Conservation (phyloP, 2,329 filamentous ascomycete genomes). For the Nakataea oryzae region DNA sequence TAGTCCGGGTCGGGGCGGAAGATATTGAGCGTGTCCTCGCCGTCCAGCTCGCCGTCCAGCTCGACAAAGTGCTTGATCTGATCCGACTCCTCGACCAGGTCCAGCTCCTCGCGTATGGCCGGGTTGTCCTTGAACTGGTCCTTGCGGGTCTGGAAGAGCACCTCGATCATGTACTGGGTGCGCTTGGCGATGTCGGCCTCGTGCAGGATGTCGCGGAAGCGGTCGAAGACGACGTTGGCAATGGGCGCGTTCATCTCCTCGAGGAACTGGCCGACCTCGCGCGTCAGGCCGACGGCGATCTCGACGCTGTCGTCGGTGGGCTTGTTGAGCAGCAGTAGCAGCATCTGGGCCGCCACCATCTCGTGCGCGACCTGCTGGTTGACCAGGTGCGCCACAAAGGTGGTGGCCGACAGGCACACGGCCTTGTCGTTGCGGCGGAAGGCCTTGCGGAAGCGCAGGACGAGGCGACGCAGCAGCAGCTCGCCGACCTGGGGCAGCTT, state of each 20-base stretch:
- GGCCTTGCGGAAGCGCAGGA: constrained; percentile 89
- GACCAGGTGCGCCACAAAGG: constrained; percentile 88
- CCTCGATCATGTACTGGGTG: constrained; percentile 99
- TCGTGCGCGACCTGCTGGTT: constrained; percentile 96
- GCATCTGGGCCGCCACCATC: constrained; percentile 83
- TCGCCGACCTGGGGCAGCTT: constrained; percentile 94
- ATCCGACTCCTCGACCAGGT: constrained; percentile 94
- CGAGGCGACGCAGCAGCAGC: constrained; percentile 71
- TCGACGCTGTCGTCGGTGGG: constrained; percentile 96
- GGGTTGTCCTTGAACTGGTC: constrained; percentile 95
- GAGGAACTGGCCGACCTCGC: constrained; percentile 86
- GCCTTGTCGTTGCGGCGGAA: constrained; percentile 96
- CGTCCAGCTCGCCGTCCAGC: constrained; percentile 73
- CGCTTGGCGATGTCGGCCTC: constrained; percentile 96
- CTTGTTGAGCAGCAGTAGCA: constrained; percentile 85
- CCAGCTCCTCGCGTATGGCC: constrained; percentile 81
- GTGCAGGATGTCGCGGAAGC: constrained; percentile 89
- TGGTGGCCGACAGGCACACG: constrained; percentile 85
- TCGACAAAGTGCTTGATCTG: constrained; percentile 86
- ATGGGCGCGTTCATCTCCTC: constrained; percentile 92
- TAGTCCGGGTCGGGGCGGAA: constrained; percentile 91
- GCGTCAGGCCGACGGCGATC: constrained; percentile 87
- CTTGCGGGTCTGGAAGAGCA: constrained; percentile 91
- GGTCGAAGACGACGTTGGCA: constrained; percentile 83
- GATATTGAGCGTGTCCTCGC: constrained; percentile 82